Percentiles rank a stretch among this genome's conserved stretches.
These are phyloP conservation scores for Pyrenula massariospora DNA, from an alignment of 495 filamentous ascomycete genomes.

Conservation along the genomic window DNA sequence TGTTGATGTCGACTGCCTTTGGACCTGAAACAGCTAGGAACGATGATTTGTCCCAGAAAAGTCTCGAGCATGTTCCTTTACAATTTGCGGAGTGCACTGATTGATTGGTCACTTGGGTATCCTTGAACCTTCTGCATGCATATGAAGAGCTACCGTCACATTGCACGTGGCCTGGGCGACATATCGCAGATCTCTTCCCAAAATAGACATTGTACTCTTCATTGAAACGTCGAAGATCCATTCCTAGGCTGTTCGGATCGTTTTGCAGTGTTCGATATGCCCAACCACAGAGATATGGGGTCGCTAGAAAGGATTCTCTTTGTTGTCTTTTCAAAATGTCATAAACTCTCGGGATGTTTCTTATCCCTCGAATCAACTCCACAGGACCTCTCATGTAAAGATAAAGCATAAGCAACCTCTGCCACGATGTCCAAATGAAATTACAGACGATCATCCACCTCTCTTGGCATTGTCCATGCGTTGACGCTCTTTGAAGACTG, in stretches of 20 bases:
- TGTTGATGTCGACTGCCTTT: slow-evolving; percentile 4
- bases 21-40: slow-evolving; percentile 3
- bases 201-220: neutral
- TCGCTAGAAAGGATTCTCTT: neutral
- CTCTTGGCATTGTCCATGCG: neutral
- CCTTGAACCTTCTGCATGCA: slow-evolving; percentile 8
- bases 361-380: neutral
- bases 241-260: neutral
- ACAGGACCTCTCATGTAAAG: slow-evolving; percentile 2
- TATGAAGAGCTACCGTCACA: slow-evolving; percentile 5
- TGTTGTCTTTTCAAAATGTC: neutral
- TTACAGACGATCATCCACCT: neutral
- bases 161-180: neutral
- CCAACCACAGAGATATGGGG: slow-evolving; percentile 9
- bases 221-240: slow-evolving; percentile 5
- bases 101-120: slow-evolving; percentile 5
- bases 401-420: slow-evolving; percentile 6
- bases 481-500: neutral
- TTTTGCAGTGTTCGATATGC: slow-evolving; percentile 9
- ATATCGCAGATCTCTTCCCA: slow-evolving; percentile 1
- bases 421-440: slow-evolving; percentile 10
- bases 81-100: slow-evolving; percentile 5
- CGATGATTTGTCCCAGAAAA: slow-evolving; percentile 8
- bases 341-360: neutral
- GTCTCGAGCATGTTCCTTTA: slow-evolving; percentile 1